These are phyloP conservation scores for Vitis labrusca DNA, from an alignment of 164 flowering plant species.

Conservation along the genomic window DNA sequence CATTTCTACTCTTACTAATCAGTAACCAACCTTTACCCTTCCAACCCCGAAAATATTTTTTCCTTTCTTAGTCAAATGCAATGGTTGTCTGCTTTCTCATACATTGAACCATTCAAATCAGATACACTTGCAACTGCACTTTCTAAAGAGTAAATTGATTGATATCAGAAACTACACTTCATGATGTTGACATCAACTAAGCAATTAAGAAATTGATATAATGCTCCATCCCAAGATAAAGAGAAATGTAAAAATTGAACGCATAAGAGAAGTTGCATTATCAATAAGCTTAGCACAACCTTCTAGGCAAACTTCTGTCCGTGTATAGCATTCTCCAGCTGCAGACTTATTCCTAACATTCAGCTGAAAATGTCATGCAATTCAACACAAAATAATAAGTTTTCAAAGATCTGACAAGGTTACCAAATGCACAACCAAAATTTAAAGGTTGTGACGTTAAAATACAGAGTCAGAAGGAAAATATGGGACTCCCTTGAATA, in stretches of 20 bases:
- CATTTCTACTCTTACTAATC: not conserved
- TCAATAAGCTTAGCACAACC: slow-evolving; percentile 42
- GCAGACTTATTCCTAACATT: slow-evolving; percentile 97
- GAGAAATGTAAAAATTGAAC: not conserved
- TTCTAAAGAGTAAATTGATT: not conserved
- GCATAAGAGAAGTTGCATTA: not conserved
- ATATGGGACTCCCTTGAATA: too few relatives aligned
- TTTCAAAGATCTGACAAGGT: not conserved
- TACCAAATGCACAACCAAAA: not conserved
- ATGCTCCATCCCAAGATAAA: not conserved
- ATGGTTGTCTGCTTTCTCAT: not conserved
- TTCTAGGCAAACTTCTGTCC: slow-evolving; percentile 95
- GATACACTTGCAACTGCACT: not conserved
- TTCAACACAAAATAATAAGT: not conserved
- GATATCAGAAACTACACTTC: not conserved
- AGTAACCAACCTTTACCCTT: not conserved
- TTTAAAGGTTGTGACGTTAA: too few relatives aligned
- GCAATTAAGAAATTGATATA: not conserved
- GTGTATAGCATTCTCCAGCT: slow-evolving; percentile 80
- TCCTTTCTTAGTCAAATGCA: not conserved
- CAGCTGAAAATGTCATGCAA: slow-evolving; percentile 51
- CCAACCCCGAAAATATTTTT: not conserved
- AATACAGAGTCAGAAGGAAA: too few relatives aligned
- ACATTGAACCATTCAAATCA: not conserved
- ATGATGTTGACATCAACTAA: not conserved